Evolutionary conservation across 2,329 filamentous ascomycete species (phyloP).

Genomic region (Sclerotinia borealis): DNA sequence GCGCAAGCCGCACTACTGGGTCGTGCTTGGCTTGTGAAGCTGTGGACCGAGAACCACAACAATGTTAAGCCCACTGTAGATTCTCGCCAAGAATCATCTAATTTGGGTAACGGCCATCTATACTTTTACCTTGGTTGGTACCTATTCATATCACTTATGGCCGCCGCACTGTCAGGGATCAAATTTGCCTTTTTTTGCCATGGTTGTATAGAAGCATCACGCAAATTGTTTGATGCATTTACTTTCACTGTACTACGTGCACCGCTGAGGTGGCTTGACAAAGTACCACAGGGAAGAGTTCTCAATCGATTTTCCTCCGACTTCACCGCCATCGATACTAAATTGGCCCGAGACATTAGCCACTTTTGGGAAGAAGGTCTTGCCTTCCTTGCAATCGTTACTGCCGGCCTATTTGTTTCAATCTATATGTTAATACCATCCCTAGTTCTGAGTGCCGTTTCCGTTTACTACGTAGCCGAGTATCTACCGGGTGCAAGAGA

Average conservation of each 20-base stretch:
- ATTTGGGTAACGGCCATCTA: too few relatives aligned
- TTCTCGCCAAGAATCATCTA: too few relatives aligned
- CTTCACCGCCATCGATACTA: neutral
- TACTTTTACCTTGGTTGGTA: too few relatives aligned
- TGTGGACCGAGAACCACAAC: neutral
- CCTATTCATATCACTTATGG: neutral
- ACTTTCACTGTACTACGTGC: too few relatives aligned
- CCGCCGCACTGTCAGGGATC: neutral
- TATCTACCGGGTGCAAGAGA: slow-evolving; percentile 69
- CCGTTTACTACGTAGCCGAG: slow-evolving; percentile 49
- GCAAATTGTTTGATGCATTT: neutral
- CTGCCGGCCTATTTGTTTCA: slow-evolving; percentile 57
- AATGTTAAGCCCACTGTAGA: too few relatives aligned
- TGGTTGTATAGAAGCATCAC: neutral
- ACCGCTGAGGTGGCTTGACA: neutral
- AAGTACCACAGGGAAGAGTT: neutral
- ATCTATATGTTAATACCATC: slow-evolving; percentile 59
- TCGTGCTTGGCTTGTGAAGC: slow-evolving; percentile 29
- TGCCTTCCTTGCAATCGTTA: neutral
- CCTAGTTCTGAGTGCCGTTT: slow-evolving; percentile 49
- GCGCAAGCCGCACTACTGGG: slow-evolving; percentile 51
- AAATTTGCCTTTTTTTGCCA: neutral
- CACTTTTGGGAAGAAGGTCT: neutral
- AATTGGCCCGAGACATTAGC: neutral
- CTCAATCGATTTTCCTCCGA: neutral